Evolutionary conservation across 2,329 filamentous ascomycete genomes (phyloP).

Genomic region (Penicillium sp.): DNA sequence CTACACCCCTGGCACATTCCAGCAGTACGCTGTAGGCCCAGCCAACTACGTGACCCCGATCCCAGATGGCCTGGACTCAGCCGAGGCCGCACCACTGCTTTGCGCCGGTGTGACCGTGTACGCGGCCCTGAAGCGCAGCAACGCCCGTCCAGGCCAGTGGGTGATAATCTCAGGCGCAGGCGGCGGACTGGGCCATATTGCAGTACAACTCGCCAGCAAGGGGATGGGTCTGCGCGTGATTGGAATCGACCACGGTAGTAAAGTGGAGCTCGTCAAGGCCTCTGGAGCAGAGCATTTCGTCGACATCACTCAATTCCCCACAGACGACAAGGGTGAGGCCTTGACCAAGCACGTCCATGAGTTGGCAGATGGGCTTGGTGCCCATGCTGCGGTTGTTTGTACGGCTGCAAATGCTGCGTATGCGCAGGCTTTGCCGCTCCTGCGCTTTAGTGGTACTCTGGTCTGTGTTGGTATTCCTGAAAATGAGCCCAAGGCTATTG

Average conservation of each 20-base stretch:
- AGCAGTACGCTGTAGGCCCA: slow-evolving; percentile 62
- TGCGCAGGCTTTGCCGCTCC: slow-evolving; percentile 44
- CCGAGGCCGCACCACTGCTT: slow-evolving; percentile 61
- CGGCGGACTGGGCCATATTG: slow-evolving; percentile 62
- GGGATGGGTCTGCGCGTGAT: slow-evolving; percentile 62
- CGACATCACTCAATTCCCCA: slow-evolving; percentile 52
- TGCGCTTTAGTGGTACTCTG: slow-evolving; percentile 49
- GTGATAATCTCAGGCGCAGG: slow-evolving; percentile 59
- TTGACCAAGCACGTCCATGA: slow-evolving; percentile 53
- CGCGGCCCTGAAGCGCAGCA: slow-evolving; percentile 58
- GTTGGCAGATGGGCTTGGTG: slow-evolving; percentile 49
- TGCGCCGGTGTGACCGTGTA: slow-evolving; percentile 67
- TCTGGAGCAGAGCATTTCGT: slow-evolving; percentile 65
- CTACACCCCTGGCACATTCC: slow-evolving; percentile 67
- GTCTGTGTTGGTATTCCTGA: slow-evolving; percentile 52
- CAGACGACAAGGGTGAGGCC: slow-evolving; percentile 45
- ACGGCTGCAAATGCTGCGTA: slow-evolving; percentile 49
- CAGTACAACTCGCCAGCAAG: slow-evolving; percentile 55
- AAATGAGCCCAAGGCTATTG: slow-evolving; percentile 43
- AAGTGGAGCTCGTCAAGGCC: slow-evolving; percentile 54
- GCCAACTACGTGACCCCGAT: slow-evolving; percentile 68
- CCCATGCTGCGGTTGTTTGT: slow-evolving; percentile 54
- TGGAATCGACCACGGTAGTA: slow-evolving; percentile 61
- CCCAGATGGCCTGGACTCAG: slow-evolving; percentile 56
- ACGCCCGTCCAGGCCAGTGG: slow-evolving; percentile 56